These are phyloP conservation scores for Aureobasidium sp. DNA, from an alignment of 2,329 filamentous ascomycete species.

Conservation along the genomic window DNA sequence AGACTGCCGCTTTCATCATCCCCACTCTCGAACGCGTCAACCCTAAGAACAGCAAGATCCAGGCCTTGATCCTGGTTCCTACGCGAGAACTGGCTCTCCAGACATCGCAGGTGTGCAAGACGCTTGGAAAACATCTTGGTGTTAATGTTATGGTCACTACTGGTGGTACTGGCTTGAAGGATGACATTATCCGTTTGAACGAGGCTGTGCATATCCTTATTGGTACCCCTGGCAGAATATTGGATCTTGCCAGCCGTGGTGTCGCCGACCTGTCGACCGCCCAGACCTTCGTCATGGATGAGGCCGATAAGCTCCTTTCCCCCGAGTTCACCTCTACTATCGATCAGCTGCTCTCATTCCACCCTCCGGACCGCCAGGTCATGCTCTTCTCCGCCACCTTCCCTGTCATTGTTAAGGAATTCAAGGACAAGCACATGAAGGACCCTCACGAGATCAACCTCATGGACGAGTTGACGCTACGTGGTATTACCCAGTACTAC, in stretches of 20 bases:
- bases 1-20: conserved; percentile 96
- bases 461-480: conserved; percentile 97
- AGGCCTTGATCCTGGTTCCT: conserved; percentile 91
- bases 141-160: conserved; percentile 99
- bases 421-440: conserved; percentile 96
- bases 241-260: conserved; percentile 92
- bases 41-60: conserved; percentile 91
- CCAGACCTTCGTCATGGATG: conserved; percentile 98
- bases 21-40: conserved; percentile 93
- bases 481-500: conserved; percentile 98
- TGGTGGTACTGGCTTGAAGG: conserved; percentile 86
- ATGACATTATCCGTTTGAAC: conserved; percentile 91
- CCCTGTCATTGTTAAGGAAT: conserved; percentile 91
- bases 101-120: conserved; percentile 99
- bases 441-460: conserved; percentile 98
- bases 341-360: conserved; percentile 89
- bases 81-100: conserved; percentile 96
- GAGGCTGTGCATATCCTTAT: conserved; percentile 97
- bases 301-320: conserved; percentile 95
- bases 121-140: conserved; percentile 89
- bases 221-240: conserved; percentile 90
- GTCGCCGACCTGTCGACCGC: conserved; percentile 95
- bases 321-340: conserved; percentile 96
- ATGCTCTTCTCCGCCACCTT: conserved; percentile 99
- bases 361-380: conserved; percentile 94